These are phyloP conservation scores for Prunus mongolica DNA, from an alignment of 306 rosid genomes.

Conservation along the genomic window DNA sequence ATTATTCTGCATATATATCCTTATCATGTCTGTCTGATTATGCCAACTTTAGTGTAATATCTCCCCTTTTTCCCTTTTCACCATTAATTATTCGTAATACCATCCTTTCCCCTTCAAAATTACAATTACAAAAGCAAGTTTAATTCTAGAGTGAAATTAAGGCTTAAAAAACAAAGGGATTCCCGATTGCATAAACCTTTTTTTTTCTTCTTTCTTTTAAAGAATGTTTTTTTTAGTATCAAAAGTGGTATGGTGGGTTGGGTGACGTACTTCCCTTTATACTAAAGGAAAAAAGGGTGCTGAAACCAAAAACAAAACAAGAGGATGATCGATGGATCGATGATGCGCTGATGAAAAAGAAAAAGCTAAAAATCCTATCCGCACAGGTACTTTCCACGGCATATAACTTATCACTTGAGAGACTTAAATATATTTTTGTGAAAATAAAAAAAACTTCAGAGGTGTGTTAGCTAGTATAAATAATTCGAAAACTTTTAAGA, in stretches of 20 bases:
- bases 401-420: constrained; percentile 17
- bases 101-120: background rate
- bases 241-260: constrained; percentile 22
- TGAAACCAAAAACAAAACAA: constrained; percentile 4
- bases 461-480: too few species aligned
- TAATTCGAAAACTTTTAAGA: too few species aligned
- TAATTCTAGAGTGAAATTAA: background rate
- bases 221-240: constrained; percentile 19
- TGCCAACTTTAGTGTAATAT: constrained; percentile 8
- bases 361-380: constrained; percentile 43
- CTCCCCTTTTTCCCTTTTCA: background rate
- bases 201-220: background rate
- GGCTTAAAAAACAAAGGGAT: constrained; percentile 22
- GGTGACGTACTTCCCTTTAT: constrained; percentile 38
- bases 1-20: background rate
- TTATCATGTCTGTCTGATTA: constrained; percentile 4
- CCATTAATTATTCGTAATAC: background rate
- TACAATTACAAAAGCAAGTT: background rate
- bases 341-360: constrained; percentile 23
- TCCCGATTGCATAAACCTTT: constrained; percentile 11
- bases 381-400: constrained; percentile 55
- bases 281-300: constrained; percentile 11
- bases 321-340: background rate
- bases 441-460: too few species aligned
- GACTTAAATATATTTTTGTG: background rate